A percentile compares a stretch with the other conserved stretches of the same genome.
Evolutionary conservation across 495 filamentous ascomycete genomes (phyloP).

Genomic region (Annulohypoxylon moriforme): DNA sequence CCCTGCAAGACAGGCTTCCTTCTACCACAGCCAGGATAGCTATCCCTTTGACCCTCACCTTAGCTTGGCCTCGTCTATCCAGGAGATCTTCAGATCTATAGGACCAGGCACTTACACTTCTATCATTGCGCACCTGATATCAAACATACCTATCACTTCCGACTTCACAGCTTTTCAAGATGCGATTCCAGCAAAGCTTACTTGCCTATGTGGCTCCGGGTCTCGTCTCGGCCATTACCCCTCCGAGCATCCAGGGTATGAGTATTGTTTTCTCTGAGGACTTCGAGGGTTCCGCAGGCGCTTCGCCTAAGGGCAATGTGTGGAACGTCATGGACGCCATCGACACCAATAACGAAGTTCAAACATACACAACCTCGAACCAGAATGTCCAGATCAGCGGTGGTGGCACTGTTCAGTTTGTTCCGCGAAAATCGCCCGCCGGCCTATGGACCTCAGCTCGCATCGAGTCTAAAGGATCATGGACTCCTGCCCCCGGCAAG

Average conservation of each 20-base stretch:
- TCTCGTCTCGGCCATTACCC: conserved; percentile 44
- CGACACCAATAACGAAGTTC: conserved; percentile 58
- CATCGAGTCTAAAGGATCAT: conserved; percentile 57
- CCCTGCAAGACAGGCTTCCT: conserved; percentile 48
- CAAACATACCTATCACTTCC: conserved; percentile 23
- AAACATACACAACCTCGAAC: conserved; percentile 57
- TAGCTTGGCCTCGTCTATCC: conserved; percentile 10
- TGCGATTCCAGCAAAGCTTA: conserved; percentile 46
- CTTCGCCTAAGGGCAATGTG: conserved; percentile 34
- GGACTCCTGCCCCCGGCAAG: conserved; percentile 56
- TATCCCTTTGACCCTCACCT: conserved; percentile 9
- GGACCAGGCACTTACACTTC: conserved; percentile 20
- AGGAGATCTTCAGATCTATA: conserved; percentile 37
- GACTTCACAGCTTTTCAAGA: conserved; percentile 34
- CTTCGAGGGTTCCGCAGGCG: conserved; percentile 48
- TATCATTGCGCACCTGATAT: conserved; percentile 24
- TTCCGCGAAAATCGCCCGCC: conserved; percentile 52
- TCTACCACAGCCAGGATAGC: conserved; percentile 39
- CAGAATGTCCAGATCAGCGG: conserved; percentile 60
- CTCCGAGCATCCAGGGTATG: conserved; percentile 48
- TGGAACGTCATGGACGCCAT: conserved; percentile 58
- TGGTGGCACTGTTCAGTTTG: conserved; percentile 58
- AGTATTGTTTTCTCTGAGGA: conserved; percentile 47
- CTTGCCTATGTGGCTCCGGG: conserved; percentile 35
- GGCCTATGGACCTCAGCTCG: conserved; percentile 63